Percentiles rank a stretch among this genome's conserved stretches.
Evolutionary conservation across 2,329 filamentous ascomycete genomes (phyloP).

Genomic region (Chaetothyriales sp.): DNA sequence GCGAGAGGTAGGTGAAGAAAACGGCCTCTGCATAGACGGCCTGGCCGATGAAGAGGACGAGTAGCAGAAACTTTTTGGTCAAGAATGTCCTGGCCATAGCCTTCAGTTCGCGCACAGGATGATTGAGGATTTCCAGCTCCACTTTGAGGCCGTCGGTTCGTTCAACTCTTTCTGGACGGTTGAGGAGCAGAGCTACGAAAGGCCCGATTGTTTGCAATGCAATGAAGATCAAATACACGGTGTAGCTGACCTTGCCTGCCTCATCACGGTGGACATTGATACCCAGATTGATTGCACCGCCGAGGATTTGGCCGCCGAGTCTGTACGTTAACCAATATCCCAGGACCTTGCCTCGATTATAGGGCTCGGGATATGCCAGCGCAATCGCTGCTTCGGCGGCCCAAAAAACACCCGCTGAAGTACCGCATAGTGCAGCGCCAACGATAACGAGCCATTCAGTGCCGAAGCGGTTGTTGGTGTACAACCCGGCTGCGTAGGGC

Average conservation of each 20-base stretch:
- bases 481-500: slow-evolving; percentile 56
- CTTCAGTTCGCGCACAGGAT: slow-evolving; percentile 46
- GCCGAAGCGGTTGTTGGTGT: slow-evolving; percentile 58
- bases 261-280: slow-evolving; percentile 45
- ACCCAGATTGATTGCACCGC: slow-evolving; percentile 57
- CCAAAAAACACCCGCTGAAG: slow-evolving; percentile 63
- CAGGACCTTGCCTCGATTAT: slow-evolving; percentile 50
- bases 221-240: slow-evolving; percentile 57
- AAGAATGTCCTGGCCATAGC: slow-evolving; percentile 46
- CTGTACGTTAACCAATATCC: slow-evolving; percentile 55
- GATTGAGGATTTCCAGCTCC: slow-evolving; percentile 42
- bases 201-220: slow-evolving; percentile 53
- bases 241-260: slow-evolving; percentile 54
- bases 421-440: slow-evolving; percentile 54
- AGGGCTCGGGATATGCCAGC: slow-evolving; percentile 57
- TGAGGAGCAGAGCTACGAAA: slow-evolving; percentile 51
- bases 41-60: slow-evolving; percentile 56
- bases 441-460: slow-evolving; percentile 56
- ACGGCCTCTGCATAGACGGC: slow-evolving; percentile 59
- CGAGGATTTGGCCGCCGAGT: slow-evolving; percentile 53
- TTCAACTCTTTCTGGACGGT: slow-evolving; percentile 47
- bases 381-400: slow-evolving; percentile 62
- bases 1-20: slow-evolving; percentile 53
- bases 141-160: slow-evolving; percentile 52
- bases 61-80: slow-evolving; percentile 47